A percentile compares a stretch with the other conserved stretches of the same genome.
Conservation (phyloP, 78 protist species). For the Dictyostelium firmibasis region DNA sequence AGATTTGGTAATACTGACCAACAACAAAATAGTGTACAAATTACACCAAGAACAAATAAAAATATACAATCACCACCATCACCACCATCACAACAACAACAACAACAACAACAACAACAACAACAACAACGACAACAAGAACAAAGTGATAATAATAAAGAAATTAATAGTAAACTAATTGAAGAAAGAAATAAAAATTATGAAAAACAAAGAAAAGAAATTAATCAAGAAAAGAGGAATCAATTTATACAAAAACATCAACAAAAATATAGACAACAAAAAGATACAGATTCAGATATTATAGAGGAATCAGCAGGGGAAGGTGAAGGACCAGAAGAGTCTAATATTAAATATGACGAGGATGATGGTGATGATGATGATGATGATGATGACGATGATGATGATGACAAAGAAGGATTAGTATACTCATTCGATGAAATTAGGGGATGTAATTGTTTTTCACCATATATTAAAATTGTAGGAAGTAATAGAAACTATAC, state of each 20-base stretch:
- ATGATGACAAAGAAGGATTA: not conserved
- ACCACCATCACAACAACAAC: not conserved
- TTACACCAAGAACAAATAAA: not conserved
- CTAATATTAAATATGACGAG: not conserved
- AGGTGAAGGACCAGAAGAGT: not conserved
- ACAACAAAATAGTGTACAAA: not conserved
- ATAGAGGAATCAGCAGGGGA: not conserved
- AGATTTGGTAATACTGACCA: not conserved
- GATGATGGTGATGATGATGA: not conserved
- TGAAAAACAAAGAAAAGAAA: not conserved
- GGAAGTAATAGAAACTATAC: not conserved
- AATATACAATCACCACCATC: not conserved
- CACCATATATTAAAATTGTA: slow-evolving; percentile 23
- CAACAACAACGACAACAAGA: not conserved
- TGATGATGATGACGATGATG: not conserved
- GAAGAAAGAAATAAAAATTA: not conserved
- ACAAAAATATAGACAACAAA: not conserved
- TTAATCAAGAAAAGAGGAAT: not conserved
- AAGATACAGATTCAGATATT: not conserved
- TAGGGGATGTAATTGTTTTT: not conserved
- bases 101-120: not conserved
- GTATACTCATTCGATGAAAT: slow-evolving; percentile 15
- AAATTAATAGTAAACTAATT: not conserved
- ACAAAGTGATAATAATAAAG: not conserved
- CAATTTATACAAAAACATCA: not conserved